Evolutionary conservation across 2,329 filamentous ascomycete species (phyloP), one percentile per base, ranked within the genome.

Genomic region (Talaromyces sp.): DNA sequence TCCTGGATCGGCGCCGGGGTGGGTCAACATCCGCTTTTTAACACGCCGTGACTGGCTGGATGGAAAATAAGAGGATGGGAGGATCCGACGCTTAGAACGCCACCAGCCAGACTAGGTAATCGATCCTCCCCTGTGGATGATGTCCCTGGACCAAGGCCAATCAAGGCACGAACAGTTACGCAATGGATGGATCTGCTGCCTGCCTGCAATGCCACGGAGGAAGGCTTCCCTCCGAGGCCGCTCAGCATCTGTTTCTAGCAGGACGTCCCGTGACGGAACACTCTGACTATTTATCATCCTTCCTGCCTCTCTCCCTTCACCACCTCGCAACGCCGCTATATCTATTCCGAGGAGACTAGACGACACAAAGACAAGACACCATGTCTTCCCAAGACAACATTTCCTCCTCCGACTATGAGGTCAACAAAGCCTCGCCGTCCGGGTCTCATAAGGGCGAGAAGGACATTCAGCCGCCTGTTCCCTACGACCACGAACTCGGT

Each of bases 401-500:
- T 11, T 52, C 49, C 35, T 65, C 64, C 41, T 62, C 63, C 22
- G 64, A 65, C 59, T 62, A 62, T 35, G 64, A 65, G 49, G 27
- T 9, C 39, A 27, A 9, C 60, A 65, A 65, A 39, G 16, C 63
- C 58, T 37, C 60, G 49, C 49, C n/a, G 39, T 31, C 61, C 16
- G 37, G 33, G 31, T 33, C 19, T 35, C 13, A 62, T 13, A 62
- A 62, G 35, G 64, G 35, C 43, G 35, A 65, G 22, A 16, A 35
- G 41, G 59, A 50, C 1, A 35, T 57, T 3, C 59, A 60, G 9
- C n/a, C 63, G 16, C 27, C 4, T 22, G 10, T 62, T 7, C 37
- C 60, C 35, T 67, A 63, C 60, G 66, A 67, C 27, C 63, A 62
- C 7, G 66, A 67, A 60, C 19, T 66, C 5, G 66, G 66, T 4